A percentile compares a stretch with the other conserved stretches of the same genome.
Evolutionary conservation across 192 early-diverging fungal species (phyloP).

Genomic region (Physocladia obscura): DNA sequence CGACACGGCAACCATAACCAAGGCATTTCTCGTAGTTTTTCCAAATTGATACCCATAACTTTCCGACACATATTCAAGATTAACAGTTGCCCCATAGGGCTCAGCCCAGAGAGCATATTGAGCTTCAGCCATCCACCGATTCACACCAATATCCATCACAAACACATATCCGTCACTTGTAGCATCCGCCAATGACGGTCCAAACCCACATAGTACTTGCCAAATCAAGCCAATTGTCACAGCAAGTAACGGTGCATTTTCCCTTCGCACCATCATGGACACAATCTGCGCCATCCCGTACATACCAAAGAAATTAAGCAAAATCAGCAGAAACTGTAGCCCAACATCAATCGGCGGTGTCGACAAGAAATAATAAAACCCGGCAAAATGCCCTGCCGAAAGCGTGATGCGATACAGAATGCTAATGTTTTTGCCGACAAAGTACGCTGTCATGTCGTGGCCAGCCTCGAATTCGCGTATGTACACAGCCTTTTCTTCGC

Average conservation of each 20-base stretch:
- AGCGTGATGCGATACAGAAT: constrained; percentile 30
- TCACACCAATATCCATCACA: constrained; percentile 32
- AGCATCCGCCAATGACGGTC: constrained; percentile 25
- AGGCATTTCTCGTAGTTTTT: constrained; percentile 23
- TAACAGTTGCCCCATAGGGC: constrained; percentile 16
- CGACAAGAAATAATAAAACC: constrained; percentile 28
- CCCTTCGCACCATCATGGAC: constrained; percentile 33
- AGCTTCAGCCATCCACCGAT: constrained; percentile 36
- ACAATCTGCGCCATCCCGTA: constrained; percentile 27
- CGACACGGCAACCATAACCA: constrained; percentile 39
- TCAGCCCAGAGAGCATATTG: constrained; percentile 19
- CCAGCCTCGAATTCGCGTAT: constrained; percentile 49
- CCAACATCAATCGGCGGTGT: constrained; percentile 22
- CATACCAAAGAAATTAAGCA: constrained; percentile 40
- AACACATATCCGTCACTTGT: constrained; percentile 19
- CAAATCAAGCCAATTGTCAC: constrained; percentile 29
- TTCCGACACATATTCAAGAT: neutral
- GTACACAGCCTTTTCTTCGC: constrained; percentile 46
- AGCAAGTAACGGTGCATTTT: constrained; percentile 36
- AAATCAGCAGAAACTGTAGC: constrained; percentile 23
- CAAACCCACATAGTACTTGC: constrained; percentile 36
- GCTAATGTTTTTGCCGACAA: constrained; percentile 35
- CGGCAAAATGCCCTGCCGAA: constrained; percentile 32
- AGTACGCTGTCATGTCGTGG: constrained; percentile 30
- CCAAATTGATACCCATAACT: constrained; percentile 35